Conservation (phyloP, 345 rosid genomes). For the Melaleuca quinquenervia region DNA sequence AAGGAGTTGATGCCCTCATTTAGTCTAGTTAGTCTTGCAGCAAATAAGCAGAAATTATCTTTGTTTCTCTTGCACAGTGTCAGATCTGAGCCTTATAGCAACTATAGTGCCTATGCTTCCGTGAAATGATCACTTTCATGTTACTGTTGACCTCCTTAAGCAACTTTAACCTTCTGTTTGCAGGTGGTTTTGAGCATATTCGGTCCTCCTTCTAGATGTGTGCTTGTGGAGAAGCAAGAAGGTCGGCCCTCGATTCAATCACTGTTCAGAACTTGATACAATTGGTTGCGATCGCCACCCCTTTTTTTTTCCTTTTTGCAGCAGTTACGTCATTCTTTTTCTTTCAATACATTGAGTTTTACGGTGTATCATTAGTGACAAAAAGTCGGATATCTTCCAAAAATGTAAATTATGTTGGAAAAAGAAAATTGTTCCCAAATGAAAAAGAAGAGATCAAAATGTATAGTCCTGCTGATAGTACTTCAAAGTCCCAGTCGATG, state of each 20-base stretch:
- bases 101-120: neutral
- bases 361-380: neutral
- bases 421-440: neutral
- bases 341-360: neutral
- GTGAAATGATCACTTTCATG: neutral
- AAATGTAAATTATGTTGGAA: neutral
- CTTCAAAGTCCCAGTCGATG: neutral
- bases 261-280: conserved; percentile 4
- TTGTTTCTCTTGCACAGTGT: neutral
- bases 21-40: neutral
- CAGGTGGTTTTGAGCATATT: conserved; percentile 91
- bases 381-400: neutral
- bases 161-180: neutral
- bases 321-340: neutral
- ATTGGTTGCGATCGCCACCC: neutral
- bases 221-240: conserved; percentile 50
- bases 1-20: neutral
- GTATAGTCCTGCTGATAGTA: neutral
- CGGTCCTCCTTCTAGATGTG: conserved; percentile 84
- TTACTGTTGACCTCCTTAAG: neutral
- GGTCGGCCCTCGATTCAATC: conserved; percentile 56
- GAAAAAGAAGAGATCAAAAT: neutral
- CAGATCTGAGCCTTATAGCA: neutral
- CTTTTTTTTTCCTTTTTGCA: neutral
- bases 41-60: neutral